Base-by-base conservation (phyloP, 2,329 filamentous ascomycete genomes). In the Dendryphion nanum region DNA sequence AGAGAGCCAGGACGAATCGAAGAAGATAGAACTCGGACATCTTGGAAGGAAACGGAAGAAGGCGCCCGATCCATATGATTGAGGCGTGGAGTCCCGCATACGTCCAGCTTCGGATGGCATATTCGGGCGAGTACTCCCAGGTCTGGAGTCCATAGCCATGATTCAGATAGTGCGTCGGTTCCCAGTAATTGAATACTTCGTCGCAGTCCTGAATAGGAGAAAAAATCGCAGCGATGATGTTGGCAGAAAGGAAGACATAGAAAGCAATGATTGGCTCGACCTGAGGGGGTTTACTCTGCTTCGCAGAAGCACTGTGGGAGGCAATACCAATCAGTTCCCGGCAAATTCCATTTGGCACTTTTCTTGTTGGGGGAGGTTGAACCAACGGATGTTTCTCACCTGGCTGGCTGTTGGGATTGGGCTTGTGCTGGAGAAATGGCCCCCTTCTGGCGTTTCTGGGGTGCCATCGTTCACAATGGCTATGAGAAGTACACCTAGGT, bases 181-280 rank as follows among this genome's bases (percentile, higher is more conserved):
- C 93, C 89, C 91, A 98, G 73, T 95, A 98, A 66, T 98, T 98
- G 77, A 95, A 98, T 8, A 91, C 91, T 72, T 98, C 93, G 57
- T 98, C 93, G 63, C 93, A 98, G 67, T 98, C 93, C 64, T 96
- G 90, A 49, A 98, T 95, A 0, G 93, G 93, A 2, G 89, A 83
- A 63, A 84, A 91, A 20, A 85, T 58, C 8, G 91, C 93, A 5
- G 91, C 86, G 16, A 91, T 55, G 14, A 85, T 50, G 59, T 89
- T 89, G 48, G 85, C 83, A 19, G 74, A 71, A 31, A 94, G 72
- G 63, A 94, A 93, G 47, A 88, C 67, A 59, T 86, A 93, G 63
- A 96, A 94, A 10, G 85, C 85, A 32, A 80, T 76, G 50, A 87
- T 85, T 38, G 88, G 79, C 51, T 85, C 76, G 44, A 93, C 43